These are phyloP conservation scores for Ophiosphaerella narmari DNA, from an alignment of 2,329 filamentous ascomycete species.

Conservation along the genomic window DNA sequence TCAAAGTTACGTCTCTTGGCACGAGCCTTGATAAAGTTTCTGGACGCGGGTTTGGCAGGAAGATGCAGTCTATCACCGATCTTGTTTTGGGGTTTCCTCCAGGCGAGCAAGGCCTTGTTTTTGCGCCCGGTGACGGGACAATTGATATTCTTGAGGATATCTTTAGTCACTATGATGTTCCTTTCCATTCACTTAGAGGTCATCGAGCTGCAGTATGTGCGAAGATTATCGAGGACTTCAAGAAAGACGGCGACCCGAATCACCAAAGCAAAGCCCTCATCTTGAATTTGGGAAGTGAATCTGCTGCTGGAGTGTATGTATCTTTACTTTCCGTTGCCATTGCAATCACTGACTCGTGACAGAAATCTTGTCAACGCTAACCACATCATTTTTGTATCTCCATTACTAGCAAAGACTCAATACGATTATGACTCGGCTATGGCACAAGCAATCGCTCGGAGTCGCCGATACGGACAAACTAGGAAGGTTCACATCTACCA, in stretches of 20 bases:
- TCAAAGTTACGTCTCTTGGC: conserved; percentile 27
- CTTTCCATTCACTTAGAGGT: conserved; percentile 17
- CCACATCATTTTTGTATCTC: conserved; percentile 67
- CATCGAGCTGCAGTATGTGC: conserved; percentile 11
- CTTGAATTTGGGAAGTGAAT: conserved; percentile 60
- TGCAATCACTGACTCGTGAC: conserved; percentile 1
- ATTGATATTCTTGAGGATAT: conserved; percentile 21
- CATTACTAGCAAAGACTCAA: conserved; percentile 56
- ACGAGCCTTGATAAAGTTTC: conserved; percentile 17
- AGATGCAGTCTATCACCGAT: conserved; percentile 25
- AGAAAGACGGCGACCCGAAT: conserved; percentile 24
- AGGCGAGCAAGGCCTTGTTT: conserved; percentile 36
- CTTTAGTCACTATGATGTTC: conserved; percentile 21
- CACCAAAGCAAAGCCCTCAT: conserved; percentile 57
- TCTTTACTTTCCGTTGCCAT: background rate
- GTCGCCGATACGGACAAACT: conserved; percentile 62
- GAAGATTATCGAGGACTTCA: conserved; percentile 35
- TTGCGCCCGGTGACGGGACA: conserved; percentile 28
- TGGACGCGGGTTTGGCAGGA: conserved; percentile 34
- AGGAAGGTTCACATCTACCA: conserved; percentile 66
- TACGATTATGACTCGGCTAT: conserved; percentile 63
- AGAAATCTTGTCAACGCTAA: conserved; percentile 68
- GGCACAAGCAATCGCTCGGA: conserved; percentile 67
- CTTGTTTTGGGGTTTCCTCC: conserved; percentile 49
- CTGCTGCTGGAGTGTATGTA: conserved; percentile 64